Percentiles rank a stretch among this genome's conserved stretches.
Conservation (phyloP, 768 basidiomycete species). For the Pleurotus giganteus region DNA sequence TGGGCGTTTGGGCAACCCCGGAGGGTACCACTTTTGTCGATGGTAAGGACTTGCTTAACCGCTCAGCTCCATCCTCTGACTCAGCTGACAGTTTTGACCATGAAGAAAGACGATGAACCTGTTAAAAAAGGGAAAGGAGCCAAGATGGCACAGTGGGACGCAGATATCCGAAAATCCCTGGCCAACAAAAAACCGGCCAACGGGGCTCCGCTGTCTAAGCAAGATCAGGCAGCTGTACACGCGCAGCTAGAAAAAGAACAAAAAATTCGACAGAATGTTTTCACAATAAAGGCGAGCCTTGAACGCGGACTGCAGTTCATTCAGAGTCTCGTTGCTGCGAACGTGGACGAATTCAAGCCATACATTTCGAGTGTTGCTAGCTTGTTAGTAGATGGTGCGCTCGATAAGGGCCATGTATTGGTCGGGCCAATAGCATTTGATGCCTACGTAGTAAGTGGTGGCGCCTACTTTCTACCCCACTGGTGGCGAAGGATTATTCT, state of each 20-base stretch:
- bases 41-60: slow-evolving; percentile 40
- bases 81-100: slow-evolving; percentile 52
- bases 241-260: slow-evolving; percentile 83
- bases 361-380: slow-evolving; percentile 59
- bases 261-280: slow-evolving; percentile 60
- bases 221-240: slow-evolving; percentile 80
- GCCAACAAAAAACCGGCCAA: slow-evolving; percentile 72
- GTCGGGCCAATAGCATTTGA: slow-evolving; percentile 63
- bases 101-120: slow-evolving; percentile 50
- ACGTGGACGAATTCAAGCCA: slow-evolving; percentile 47
- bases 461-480: not conserved
- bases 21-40: slow-evolving; percentile 81
- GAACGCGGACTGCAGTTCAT: slow-evolving; percentile 72
- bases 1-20: slow-evolving; percentile 85
- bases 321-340: slow-evolving; percentile 51
- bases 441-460: slow-evolving; percentile 68
- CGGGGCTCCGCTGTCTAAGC: slow-evolving; percentile 65
- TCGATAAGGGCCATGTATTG: slow-evolving; percentile 58
- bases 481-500: too few species aligned
- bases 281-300: slow-evolving; percentile 49
- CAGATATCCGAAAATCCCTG: slow-evolving; percentile 82
- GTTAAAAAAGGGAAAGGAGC: slow-evolving; percentile 80
- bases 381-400: slow-evolving; percentile 63
- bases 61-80: slow-evolving; percentile 4
- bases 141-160: slow-evolving; percentile 93